Percentiles rank a stretch among this genome's conserved stretches.
These are phyloP conservation scores for Truncatella angustata DNA, from an alignment of 2,329 filamentous ascomycete genomes.

Conservation along the genomic window DNA sequence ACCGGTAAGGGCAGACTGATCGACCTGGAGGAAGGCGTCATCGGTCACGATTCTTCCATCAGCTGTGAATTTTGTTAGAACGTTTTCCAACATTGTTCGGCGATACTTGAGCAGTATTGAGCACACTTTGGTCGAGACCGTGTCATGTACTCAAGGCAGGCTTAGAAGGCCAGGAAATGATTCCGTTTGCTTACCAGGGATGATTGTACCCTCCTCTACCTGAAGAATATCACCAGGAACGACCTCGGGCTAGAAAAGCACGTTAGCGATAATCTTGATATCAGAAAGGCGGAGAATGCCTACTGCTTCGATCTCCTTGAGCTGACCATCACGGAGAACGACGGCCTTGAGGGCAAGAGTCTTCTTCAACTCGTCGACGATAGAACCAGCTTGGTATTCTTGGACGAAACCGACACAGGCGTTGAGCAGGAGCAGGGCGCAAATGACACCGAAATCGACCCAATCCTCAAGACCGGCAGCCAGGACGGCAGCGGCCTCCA, in stretches of 20 bases:
- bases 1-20: slow-evolving; percentile 89
- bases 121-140: too few relatives aligned
- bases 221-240: slow-evolving; percentile 89
- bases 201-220: slow-evolving; percentile 88
- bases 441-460: slow-evolving; percentile 93
- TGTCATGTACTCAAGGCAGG: too few relatives aligned
- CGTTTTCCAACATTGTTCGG: too few relatives aligned
- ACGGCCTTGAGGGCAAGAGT: slow-evolving; percentile 84
- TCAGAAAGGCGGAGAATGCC: too few relatives aligned
- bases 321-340: slow-evolving; percentile 76
- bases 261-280: too few relatives aligned
- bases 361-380: slow-evolving; percentile 89
- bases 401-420: slow-evolving; percentile 84
- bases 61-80: too few relatives aligned
- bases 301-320: slow-evolving; percentile 78
- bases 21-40: slow-evolving; percentile 81
- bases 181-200: too few relatives aligned
- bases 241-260: too few relatives aligned
- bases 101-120: too few relatives aligned
- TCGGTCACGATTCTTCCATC: too few relatives aligned
- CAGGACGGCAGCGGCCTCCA: slow-evolving; percentile 82
- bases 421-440: slow-evolving; percentile 78
- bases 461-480: slow-evolving; percentile 83
- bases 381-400: slow-evolving; percentile 86
- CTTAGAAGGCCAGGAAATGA: too few relatives aligned